Evolutionary conservation across 495 filamentous ascomycete species (phyloP), one percentile per base, ranked within the genome.

Genomic region (Cryomyces minteri): DNA sequence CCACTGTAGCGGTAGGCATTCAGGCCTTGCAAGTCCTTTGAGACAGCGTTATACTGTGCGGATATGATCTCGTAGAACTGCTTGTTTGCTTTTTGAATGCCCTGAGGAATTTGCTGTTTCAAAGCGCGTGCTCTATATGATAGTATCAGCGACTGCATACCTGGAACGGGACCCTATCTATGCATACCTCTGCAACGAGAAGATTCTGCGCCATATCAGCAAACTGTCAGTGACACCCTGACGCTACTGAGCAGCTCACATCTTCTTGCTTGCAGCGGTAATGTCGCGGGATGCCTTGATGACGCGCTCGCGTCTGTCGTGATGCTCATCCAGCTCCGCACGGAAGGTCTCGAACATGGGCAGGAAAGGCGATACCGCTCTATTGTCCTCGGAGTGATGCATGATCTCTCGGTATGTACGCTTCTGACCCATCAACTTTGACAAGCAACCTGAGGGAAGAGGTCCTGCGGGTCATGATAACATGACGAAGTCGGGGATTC

Each of bases 221-320:
- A 5, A 37, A 43, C 32, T 10, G 37, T 25, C 18, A 25, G 1
- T 25, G 18, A 25, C 18, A 25, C 2, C 1, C 18, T 25, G 18
- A 25, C 18, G 18, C 2, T 25, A 25, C 18, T 25, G 18, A 25
- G 18, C 2, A 25, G 18, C 18, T 66, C 62, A 94, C 90, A 95
- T 92, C 68, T 96, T 96, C 71, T 98, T 98, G 64, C 86, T 94
- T 37, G 84, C 59, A 0, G 83, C 87, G 6, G 92, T 98, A 49
- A 96, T 80, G 63, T 96, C 90, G 37, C 88, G 68, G 10, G 81
- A 86, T 2, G 76, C 76, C 63, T 95, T 96, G 48, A 88, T 84
- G 45, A 94, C 72, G 29, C 81, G 73, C 62, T 94, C 87, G 33
- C 90, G 76, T 9, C 88, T 77, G 62, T 94, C 92, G 51, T 98